Percentiles rank a stretch among this genome's conserved stretches.
phyloP scores from a whole-genome alignment of 352 stramenopile species.

The Phytophthora agathidicida region DNA sequence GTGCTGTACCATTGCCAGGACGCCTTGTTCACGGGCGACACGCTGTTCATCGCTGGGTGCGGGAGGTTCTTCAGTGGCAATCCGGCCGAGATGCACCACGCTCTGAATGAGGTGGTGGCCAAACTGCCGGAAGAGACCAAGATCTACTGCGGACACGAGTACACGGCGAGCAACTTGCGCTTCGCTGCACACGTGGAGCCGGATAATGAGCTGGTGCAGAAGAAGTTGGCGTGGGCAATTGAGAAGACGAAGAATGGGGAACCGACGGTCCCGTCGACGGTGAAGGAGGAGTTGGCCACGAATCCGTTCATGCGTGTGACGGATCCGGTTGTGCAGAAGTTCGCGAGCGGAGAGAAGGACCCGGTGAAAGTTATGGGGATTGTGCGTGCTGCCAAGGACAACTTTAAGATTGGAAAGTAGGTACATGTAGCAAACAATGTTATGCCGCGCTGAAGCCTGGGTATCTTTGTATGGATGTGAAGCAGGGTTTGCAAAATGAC shows the following conservation, averaged over 20 bases:
- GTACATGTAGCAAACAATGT: too few relatives aligned
- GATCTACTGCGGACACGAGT: constrained; percentile 94
- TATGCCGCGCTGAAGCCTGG: too few relatives aligned
- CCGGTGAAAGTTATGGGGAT: constrained; percentile 61
- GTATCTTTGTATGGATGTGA: too few relatives aligned
- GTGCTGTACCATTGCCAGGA: constrained; percentile 75
- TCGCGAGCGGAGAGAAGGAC: constrained; percentile 46
- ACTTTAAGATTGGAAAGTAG: constrained; percentile 61
- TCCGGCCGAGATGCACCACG: constrained; percentile 86
- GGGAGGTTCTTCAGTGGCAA: constrained; percentile 86
- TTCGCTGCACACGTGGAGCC: constrained; percentile 92
- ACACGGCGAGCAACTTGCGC: constrained; percentile 89
- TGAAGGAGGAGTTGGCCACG: constrained; percentile 70
- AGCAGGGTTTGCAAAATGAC: too few relatives aligned
- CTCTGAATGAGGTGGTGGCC: constrained; percentile 81
- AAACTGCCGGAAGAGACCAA: constrained; percentile 69
- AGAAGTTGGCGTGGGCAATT: constrained; percentile 69
- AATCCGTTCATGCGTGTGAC: constrained; percentile 86
- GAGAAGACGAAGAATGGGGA: constrained; percentile 43
- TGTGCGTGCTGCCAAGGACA: constrained; percentile 67
- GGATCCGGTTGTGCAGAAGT: constrained; percentile 54
- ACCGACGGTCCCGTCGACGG: constrained; percentile 90
- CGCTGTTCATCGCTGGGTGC: constrained; percentile 91
- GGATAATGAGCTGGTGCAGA: constrained; percentile 68
- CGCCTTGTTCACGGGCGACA: constrained; percentile 92